These are phyloP conservation scores for Ogataea paraovalis DNA, from an alignment of 805 yeast genomes.

Conservation along the genomic window DNA sequence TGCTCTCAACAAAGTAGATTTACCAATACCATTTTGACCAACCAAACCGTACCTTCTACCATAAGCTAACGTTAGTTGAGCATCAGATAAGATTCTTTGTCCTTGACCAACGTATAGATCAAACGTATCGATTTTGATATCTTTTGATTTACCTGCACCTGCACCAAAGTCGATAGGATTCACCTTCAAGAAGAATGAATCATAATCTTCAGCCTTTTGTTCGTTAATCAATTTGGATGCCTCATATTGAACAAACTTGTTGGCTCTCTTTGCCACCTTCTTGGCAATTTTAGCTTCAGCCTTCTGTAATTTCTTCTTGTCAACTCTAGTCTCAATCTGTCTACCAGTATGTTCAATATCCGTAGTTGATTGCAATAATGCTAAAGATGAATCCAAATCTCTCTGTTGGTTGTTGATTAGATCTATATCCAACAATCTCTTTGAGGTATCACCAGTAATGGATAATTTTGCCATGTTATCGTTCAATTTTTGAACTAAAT, in stretches of 20 bases:
- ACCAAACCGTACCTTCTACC: slow-evolving; percentile 97
- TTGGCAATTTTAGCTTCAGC: slow-evolving; percentile 97
- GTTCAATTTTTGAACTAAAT: slow-evolving; percentile 48
- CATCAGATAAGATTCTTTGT: slow-evolving; percentile 83
- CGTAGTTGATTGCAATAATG: slow-evolving; percentile 68
- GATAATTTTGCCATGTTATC: slow-evolving; percentile 72
- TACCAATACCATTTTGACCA: slow-evolving; percentile 99
- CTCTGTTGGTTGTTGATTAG: slow-evolving; percentile 66
- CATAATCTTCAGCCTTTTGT: slow-evolving; percentile 70
- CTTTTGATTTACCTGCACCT: slow-evolving; percentile 95
- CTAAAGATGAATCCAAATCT: slow-evolving; percentile 72
- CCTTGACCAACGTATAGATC: slow-evolving; percentile 97
- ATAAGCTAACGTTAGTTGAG: slow-evolving; percentile 79
- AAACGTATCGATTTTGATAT: slow-evolving; percentile 86
- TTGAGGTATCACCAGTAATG: slow-evolving; percentile 81
- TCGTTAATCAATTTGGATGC: slow-evolving; percentile 85
- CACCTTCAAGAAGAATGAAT: slow-evolving; percentile 89
- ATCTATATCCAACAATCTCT: slow-evolving; percentile 77
- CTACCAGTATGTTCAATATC: slow-evolving; percentile 92
- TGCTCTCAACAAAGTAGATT: slow-evolving; percentile 88
- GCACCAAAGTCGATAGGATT: slow-evolving; percentile 90
- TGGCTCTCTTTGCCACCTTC: slow-evolving; percentile 84
- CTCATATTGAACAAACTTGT: slow-evolving; percentile 81
- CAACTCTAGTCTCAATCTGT: slow-evolving; percentile 90
- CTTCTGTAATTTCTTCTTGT: slow-evolving; percentile 92